Evolutionary conservation across 2,329 filamentous ascomycete species (phyloP), one percentile per base, ranked within the genome.

Genomic region (Rhynchosporium secalis): DNA sequence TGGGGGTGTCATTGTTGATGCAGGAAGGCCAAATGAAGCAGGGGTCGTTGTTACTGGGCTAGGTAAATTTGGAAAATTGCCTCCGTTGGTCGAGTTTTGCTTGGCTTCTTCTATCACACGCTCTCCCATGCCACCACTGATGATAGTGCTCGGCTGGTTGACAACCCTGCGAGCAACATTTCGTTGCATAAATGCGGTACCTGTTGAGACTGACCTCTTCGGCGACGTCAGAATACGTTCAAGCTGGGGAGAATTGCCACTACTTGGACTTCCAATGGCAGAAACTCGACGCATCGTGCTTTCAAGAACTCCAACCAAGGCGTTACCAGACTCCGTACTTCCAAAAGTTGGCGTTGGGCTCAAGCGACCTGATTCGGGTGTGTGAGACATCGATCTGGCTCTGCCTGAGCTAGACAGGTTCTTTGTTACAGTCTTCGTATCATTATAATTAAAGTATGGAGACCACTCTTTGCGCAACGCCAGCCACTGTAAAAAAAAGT

Each of bases 381-480:
- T 72, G 33, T 71, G 36, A 13, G 73, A 73, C 3, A 65, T 61
- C 10, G 73, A 66, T 57, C 70, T 64, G 3, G 47, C 62, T 55
- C 72, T 58, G 3, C 61, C 48, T 20, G 63, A 31, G 12, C 61
- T 31, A 43, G 57, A 15, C 51, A 60, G 60, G n/a, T 55, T 40
- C 29, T 59, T 60, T 58, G 63, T 47, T 15, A 52, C 49, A n/a
- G 67, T 63, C 64, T 70, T 68, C 4, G 47, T 66, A 65, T 62
- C 76, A 66, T 65, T 71, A 48, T 75, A 75, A 56, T 72, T 75
- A 58, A 74, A 76, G 40, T 76, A 76, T 26, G 76, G 72, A 9
- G 73, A 75, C 72, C 76, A 79, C 8, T 79, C 79, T 62, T 78
- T 75, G 9, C 78, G 77, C 26, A 84, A 73, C 4, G 79, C 76